Conservation (phyloP, 2,329 filamentous ascomycete species). For the Penicillium paneum region DNA sequence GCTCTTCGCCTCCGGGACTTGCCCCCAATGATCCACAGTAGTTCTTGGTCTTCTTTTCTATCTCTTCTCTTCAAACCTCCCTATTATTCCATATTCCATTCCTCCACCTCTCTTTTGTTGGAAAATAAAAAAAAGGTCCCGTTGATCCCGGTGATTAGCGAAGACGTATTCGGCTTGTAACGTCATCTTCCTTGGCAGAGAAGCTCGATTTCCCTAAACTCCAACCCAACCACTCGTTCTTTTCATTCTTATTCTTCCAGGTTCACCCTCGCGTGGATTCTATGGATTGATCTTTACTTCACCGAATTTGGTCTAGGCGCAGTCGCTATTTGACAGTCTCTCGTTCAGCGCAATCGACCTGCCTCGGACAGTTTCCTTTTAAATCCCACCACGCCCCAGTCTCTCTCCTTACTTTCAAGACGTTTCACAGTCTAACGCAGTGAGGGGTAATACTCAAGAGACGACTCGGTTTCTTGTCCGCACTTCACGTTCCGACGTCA, state of each 20-base stretch:
- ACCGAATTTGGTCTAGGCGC: constrained; percentile 5
- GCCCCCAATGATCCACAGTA: background rate
- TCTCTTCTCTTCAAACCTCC: background rate
- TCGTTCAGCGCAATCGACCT: constrained; percentile 5
- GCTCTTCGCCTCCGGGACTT: background rate
- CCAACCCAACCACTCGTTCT: constrained; percentile 1
- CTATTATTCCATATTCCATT: background rate
- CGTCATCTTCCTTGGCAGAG: constrained; percentile 8
- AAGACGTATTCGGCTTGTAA: background rate
- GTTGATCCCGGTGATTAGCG: background rate
- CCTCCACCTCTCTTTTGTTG: background rate
- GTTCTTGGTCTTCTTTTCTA: background rate
- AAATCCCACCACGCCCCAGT: background rate
- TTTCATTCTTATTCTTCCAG: constrained; percentile 4
- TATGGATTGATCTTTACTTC: constrained; percentile 14
- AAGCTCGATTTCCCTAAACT: constrained; percentile 1
- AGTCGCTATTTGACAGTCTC: constrained; percentile 5
- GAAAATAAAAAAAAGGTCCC: background rate
- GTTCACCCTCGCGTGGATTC: constrained; percentile 1
- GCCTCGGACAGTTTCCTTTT: constrained; percentile 14
- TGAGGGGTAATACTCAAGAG: constrained; percentile 1
- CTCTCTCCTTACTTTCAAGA: background rate
- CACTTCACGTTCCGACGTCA: constrained; percentile 20
- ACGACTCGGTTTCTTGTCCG: background rate
- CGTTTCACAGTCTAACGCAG: constrained; percentile 10